Conservation (phyloP, 305 asterid genomes). For the Solanum chacoense region DNA sequence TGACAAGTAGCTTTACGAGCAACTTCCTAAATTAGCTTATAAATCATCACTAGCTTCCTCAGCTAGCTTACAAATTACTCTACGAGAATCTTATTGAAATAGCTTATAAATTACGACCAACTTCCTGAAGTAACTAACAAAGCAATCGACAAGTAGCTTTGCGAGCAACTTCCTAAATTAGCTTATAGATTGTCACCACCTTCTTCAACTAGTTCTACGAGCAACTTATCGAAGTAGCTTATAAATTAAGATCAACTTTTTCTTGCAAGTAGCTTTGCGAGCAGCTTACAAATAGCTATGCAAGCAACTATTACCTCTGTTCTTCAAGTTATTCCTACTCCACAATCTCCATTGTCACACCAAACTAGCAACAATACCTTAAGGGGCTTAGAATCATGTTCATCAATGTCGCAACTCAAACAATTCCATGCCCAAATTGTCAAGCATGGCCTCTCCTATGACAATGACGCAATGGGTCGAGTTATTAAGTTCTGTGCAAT, state of each 20-base stretch:
- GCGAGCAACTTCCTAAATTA: not conserved
- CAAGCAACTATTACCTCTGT: not conserved
- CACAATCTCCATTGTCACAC: not conserved
- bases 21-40: not conserved
- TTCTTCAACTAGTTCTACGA: not conserved
- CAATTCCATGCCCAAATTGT: constrained; percentile 57
- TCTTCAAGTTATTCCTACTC: not conserved
- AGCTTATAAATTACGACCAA: not conserved
- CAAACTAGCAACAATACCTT: constrained; percentile 3
- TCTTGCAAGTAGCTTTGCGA: not conserved
- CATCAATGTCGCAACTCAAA: constrained; percentile 57
- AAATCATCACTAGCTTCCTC: not conserved
- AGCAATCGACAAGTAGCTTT: not conserved
- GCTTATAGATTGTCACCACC: not conserved
- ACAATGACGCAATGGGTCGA: constrained; percentile 65
- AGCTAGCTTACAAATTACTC: not conserved
- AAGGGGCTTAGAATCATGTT: constrained; percentile 39
- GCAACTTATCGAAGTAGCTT: not conserved
- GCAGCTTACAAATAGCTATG: not conserved
- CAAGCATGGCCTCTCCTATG: constrained; percentile 52
- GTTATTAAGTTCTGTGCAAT: constrained; percentile 50
- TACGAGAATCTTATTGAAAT: not conserved
- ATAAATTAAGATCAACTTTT: not conserved
- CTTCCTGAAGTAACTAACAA: not conserved
- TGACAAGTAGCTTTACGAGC: not conserved